phyloP scores from a whole-genome alignment of 176 grass and related monocot genomes.

The Canna indica region DNA sequence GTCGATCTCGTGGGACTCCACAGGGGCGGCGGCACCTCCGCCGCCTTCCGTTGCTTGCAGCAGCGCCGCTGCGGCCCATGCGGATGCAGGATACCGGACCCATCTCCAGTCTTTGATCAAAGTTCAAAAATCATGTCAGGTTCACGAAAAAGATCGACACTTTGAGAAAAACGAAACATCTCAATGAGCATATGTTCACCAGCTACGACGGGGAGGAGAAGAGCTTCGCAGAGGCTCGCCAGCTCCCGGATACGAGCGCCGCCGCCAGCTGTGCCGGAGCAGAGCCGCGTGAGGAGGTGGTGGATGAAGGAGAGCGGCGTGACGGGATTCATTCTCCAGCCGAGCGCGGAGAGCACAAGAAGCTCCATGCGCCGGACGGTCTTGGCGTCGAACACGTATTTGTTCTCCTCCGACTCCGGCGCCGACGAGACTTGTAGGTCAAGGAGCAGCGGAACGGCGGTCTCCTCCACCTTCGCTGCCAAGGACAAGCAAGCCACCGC shows the following conservation, averaged over 20 bases:
- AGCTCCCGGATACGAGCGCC: constrained; percentile 6
- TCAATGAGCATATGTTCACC: constrained; percentile 36
- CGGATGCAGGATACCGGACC: constrained; percentile 53
- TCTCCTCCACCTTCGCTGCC: constrained; percentile 87
- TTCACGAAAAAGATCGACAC: not conserved
- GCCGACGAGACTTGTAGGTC: constrained; percentile 49
- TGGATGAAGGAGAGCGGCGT: constrained; percentile 70
- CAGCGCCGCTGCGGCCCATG: constrained; percentile 64
- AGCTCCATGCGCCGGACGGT: constrained; percentile 80
- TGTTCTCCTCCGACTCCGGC: not conserved
- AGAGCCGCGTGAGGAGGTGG: constrained; percentile 27
- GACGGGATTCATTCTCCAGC: constrained; percentile 63
- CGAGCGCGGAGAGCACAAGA: constrained; percentile 57
- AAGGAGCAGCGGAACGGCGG: constrained; percentile 43
- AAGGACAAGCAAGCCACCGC: constrained; percentile 65
- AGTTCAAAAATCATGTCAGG: not conserved
- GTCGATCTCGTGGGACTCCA: constrained; percentile 12
- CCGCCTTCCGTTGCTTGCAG: constrained; percentile 22
- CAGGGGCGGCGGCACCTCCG: not conserved
- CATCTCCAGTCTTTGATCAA: constrained; percentile 62
- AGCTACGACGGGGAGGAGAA: constrained; percentile 38
- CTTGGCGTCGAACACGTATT: constrained; percentile 56
- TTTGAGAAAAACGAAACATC: not conserved
- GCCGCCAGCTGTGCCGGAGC: not conserved
- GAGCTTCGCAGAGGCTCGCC: constrained; percentile 27